Conservation (phyloP, 352 stramenopile genomes). For the Pythium aquatile region DNA sequence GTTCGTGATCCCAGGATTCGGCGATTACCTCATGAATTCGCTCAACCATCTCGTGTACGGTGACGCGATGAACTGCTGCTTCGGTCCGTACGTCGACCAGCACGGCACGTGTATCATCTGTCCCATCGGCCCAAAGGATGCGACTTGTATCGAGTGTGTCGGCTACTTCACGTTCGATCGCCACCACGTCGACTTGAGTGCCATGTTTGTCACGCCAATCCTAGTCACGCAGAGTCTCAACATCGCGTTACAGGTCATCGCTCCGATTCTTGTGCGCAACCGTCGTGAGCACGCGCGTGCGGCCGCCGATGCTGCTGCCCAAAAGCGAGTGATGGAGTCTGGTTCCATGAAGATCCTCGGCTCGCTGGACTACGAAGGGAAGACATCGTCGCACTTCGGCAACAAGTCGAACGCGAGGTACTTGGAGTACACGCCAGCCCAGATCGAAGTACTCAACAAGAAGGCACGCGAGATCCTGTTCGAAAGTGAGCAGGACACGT, state of each 20-base stretch:
- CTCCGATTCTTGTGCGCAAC: constrained; percentile 66
- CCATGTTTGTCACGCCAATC: constrained; percentile 87
- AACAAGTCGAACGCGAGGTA: constrained; percentile 43
- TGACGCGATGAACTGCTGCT: constrained; percentile 86
- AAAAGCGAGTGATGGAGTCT: constrained; percentile 65
- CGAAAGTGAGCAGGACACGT: constrained; percentile 41
- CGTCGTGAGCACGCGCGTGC: constrained; percentile 58
- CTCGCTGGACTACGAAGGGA: constrained; percentile 73
- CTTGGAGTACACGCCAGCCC: constrained; percentile 28
- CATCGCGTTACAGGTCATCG: constrained; percentile 64
- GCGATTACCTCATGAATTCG: constrained; percentile 83
- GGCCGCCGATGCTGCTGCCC: constrained; percentile 54
- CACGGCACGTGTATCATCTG: constrained; percentile 62
- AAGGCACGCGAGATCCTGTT: constrained; percentile 42
- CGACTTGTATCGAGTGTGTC: constrained; percentile 69
- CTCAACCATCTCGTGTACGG: constrained; percentile 82
- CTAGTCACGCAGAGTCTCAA: constrained; percentile 83
- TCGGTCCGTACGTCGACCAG: constrained; percentile 80
- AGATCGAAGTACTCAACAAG: constrained; percentile 37
- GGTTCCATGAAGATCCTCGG: constrained; percentile 83
- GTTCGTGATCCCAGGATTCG: constrained; percentile 82
- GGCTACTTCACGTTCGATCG: constrained; percentile 84
- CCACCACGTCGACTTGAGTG: constrained; percentile 77
- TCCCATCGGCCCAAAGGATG: constrained; percentile 63
- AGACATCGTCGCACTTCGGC: constrained; percentile 66